phyloP scores from a whole-genome alignment of 2,329 filamentous ascomycete species.

The Septoria linicola region DNA sequence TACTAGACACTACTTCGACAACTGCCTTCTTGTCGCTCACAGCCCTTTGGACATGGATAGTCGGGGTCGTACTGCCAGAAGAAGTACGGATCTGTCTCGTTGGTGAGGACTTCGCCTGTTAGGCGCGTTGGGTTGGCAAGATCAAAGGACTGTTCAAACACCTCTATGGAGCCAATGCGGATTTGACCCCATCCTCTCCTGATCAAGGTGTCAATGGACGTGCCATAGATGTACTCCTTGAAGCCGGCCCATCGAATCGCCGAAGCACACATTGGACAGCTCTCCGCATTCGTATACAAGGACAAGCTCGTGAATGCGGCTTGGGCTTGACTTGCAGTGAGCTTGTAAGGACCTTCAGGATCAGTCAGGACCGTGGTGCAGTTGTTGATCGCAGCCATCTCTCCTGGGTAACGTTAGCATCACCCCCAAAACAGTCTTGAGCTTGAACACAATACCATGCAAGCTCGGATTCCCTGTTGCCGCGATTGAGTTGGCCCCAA shows the following conservation, averaged over 20 bases:
- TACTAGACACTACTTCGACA: slow-evolving; percentile 5
- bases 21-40: slow-evolving; percentile 23
- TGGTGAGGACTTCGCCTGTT: slow-evolving; percentile 48
- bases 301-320: slow-evolving; percentile 50
- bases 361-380: slow-evolving; percentile 53
- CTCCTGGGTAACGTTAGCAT: slow-evolving; percentile 39
- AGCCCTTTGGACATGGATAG: slow-evolving; percentile 40
- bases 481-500: slow-evolving; percentile 50
- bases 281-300: slow-evolving; percentile 59
- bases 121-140: slow-evolving; percentile 42
- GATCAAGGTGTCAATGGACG: slow-evolving; percentile 49
- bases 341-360: slow-evolving; percentile 46
- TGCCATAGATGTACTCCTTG: slow-evolving; percentile 57
- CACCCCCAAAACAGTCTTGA: background rate
- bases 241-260: slow-evolving; percentile 59
- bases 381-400: slow-evolving; percentile 57
- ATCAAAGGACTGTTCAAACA: slow-evolving; percentile 48
- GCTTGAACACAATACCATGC: slow-evolving; percentile 44
- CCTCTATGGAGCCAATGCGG: slow-evolving; percentile 45
- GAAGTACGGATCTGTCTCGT: slow-evolving; percentile 57
- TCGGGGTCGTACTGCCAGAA: slow-evolving; percentile 53
- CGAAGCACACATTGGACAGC: slow-evolving; percentile 59
- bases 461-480: slow-evolving; percentile 52
- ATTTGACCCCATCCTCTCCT: slow-evolving; percentile 55
- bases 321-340: slow-evolving; percentile 45